Conservation (phyloP, 2,329 filamentous ascomycete genomes). For the Fusarium mundagurra region DNA sequence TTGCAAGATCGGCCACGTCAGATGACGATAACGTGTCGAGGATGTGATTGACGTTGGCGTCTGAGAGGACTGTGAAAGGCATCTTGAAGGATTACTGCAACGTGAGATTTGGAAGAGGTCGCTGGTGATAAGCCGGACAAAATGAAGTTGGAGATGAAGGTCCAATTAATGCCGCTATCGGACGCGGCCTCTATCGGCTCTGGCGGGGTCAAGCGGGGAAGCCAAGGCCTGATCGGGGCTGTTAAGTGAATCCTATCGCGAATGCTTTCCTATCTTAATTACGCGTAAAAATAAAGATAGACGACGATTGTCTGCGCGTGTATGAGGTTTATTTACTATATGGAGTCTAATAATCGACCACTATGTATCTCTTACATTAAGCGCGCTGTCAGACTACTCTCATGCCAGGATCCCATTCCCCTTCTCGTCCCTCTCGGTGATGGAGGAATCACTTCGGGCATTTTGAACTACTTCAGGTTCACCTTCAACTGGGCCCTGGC, state of each 20-base stretch:
- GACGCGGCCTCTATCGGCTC: not conserved
- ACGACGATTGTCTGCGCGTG: no score
- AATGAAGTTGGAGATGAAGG: not conserved
- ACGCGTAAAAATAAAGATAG: no score
- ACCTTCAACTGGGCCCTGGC: not conserved
- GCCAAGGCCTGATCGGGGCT: not conserved
- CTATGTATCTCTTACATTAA: not conserved
- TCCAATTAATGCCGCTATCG: not conserved
- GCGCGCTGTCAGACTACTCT: not conserved
- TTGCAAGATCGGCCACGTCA: conserved; percentile 28
- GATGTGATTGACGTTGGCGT: conserved; percentile 37
- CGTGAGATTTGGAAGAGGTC: no score
- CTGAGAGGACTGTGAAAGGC: conserved; percentile 41
- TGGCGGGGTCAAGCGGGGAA: not conserved
- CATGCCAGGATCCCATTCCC: not conserved
- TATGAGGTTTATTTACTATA: no score
- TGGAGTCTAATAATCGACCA: rapidly evolving
- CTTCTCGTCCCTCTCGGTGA: not conserved
- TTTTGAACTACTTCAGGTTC: not conserved
- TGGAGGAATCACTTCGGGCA: not conserved
- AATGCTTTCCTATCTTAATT: not conserved
- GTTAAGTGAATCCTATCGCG: not conserved
- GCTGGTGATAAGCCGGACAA: not conserved
- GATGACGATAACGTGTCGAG: conserved; percentile 22
- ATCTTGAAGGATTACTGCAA: not conserved